phyloP scores from a whole-genome alignment of 169 alveolate genomes.

The Cryptosporidium sp. region DNA sequence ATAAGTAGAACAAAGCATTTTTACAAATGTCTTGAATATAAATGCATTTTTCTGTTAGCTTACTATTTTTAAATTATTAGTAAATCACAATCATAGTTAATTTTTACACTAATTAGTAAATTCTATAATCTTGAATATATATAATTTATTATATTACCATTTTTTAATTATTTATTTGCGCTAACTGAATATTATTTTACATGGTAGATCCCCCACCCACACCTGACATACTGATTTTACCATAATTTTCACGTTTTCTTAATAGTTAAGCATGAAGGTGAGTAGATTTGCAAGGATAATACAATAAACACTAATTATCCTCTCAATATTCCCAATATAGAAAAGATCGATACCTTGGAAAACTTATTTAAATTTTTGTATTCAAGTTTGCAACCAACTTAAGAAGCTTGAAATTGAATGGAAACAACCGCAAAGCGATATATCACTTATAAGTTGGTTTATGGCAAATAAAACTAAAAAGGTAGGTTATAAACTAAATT shows the following conservation, averaged over 20 bases:
- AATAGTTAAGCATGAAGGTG: not conserved
- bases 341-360: constrained; percentile 36
- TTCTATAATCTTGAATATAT: not conserved
- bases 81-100: not conserved
- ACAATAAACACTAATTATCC: not conserved
- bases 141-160: too few species aligned
- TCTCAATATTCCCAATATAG: constrained; percentile 7
- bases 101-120: not conserved
- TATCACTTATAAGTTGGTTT: constrained; percentile 60
- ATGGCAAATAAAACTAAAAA: not conserved
- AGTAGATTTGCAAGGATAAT: not conserved
- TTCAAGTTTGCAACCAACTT: constrained; percentile 15
- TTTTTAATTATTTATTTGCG: not conserved
- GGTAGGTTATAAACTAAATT: not conserved
- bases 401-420: constrained; percentile 48
- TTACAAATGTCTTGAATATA: not conserved
- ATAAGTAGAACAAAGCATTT: not conserved
- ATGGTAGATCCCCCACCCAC: constrained; percentile 9
- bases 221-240: not conserved
- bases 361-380: constrained; percentile 41
- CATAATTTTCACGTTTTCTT: not conserved
- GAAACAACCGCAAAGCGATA: constrained; percentile 71
- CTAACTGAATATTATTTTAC: not conserved
- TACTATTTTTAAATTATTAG: too few species aligned
- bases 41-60: not conserved